A percentile compares a stretch with the other conserved stretches of the same genome.
phyloP scores from a whole-genome alignment of 352 stramenopile genomes.

The Pythium periplocum region DNA sequence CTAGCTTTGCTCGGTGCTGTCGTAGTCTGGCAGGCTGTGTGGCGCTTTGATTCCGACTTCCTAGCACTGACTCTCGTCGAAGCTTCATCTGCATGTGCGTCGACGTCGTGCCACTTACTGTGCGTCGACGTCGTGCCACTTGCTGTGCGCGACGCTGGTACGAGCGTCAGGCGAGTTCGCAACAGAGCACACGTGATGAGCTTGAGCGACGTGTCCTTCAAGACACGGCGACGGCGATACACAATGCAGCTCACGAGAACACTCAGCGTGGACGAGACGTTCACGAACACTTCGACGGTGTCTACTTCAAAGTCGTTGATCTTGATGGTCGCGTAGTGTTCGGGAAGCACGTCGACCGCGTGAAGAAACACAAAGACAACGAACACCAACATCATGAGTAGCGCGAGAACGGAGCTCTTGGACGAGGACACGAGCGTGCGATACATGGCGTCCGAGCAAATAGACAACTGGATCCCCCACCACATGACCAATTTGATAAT shows the following conservation, averaged over 20 bases:
- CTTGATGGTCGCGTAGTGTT: too few species aligned
- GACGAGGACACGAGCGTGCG: slow-evolving; percentile 4
- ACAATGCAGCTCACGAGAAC: slow-evolving; percentile 4
- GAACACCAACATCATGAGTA: slow-evolving; percentile 3
- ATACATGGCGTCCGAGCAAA: slow-evolving; percentile 9
- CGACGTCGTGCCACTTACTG: too few species aligned
- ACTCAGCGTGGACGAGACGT: slow-evolving; percentile 8
- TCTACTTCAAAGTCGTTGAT: slow-evolving; percentile 10
- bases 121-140: too few species aligned
- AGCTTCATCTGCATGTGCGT: too few species aligned
- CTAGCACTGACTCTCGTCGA: too few species aligned
- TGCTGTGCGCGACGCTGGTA: too few species aligned
- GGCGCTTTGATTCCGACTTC: too few species aligned
- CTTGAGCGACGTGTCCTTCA: slow-evolving; percentile 3
- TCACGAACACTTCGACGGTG: slow-evolving; percentile 21
- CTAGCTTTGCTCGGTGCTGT: too few species aligned
- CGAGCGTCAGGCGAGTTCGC: slow-evolving; percentile 6
- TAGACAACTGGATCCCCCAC: slow-evolving; percentile 3
- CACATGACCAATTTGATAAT: too few species aligned
- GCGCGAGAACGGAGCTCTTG: slow-evolving; percentile 2
- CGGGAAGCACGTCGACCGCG: neutral
- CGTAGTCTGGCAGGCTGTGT: too few species aligned
- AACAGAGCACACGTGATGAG: slow-evolving; percentile 9
- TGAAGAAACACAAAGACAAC: slow-evolving; percentile 4
- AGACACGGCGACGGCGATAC: slow-evolving; percentile 1